Evolutionary conservation across 1,139 yeast genomes (phyloP).

Genomic region (Protomyces gravidus): DNA sequence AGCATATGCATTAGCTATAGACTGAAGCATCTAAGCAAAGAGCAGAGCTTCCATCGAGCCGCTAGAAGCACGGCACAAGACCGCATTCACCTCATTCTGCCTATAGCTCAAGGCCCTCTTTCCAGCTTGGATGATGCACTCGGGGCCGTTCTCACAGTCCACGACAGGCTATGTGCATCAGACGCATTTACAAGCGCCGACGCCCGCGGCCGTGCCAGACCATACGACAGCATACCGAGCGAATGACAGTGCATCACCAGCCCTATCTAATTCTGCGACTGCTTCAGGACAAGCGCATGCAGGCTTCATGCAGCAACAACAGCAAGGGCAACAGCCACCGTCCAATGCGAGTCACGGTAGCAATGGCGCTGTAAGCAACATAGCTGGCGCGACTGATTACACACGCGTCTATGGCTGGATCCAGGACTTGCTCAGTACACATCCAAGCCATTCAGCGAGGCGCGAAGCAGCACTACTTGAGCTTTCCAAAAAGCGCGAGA

Average conservation of each 20-base stretch:
- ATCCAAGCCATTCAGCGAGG: slow-evolving; percentile 12
- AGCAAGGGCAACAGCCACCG: background rate
- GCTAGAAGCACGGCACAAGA: too few relatives aligned
- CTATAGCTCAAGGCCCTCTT: too few relatives aligned
- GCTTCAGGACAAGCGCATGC: slow-evolving; percentile 2
- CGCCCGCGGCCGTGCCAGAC: slow-evolving; percentile 5
- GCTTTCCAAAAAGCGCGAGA: slow-evolving; percentile 88
- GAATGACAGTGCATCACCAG: background rate
- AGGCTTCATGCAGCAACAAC: background rate
- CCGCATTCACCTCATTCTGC: too few relatives aligned
- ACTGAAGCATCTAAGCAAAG: too few relatives aligned
- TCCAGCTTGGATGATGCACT: slow-evolving; percentile 22
- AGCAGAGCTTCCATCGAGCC: too few relatives aligned
- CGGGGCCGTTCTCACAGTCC: slow-evolving; percentile 23
- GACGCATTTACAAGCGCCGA: slow-evolving; percentile 20
- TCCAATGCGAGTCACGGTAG: background rate
- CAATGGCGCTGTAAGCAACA: background rate
- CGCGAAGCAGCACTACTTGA: slow-evolving; percentile 89
- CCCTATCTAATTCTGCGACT: background rate
- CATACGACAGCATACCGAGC: background rate
- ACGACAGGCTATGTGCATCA: slow-evolving; percentile 18
- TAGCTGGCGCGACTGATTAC: slow-evolving; percentile 48
- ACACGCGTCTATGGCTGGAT: slow-evolving; percentile 89
- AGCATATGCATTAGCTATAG: too few relatives aligned
- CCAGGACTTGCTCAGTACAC: slow-evolving; percentile 58